Conservation (phyloP, 129 eudicot species). For the Scalesia atractyloides region DNA sequence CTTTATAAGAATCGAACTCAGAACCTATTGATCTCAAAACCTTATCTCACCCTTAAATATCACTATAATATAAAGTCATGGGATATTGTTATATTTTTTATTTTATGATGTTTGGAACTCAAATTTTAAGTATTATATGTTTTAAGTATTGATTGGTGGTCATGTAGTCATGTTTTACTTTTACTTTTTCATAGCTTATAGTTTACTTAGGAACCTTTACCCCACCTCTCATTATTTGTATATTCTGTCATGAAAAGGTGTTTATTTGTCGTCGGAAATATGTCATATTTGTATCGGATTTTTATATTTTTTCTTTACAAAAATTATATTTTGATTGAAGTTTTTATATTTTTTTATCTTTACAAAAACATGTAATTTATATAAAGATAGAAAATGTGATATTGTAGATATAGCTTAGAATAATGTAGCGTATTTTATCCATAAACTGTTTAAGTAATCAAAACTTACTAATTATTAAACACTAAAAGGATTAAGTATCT, state of each 20-base stretch:
- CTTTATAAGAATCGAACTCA: too few relatives aligned
- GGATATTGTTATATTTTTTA: neutral
- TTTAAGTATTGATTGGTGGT: neutral
- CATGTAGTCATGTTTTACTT: conserved; percentile 9
- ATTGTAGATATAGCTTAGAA: too few relatives aligned
- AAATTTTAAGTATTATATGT: neutral
- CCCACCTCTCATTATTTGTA: conserved; percentile 1
- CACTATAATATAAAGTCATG: too few relatives aligned
- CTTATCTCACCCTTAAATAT: too few relatives aligned
- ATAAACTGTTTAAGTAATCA: too few relatives aligned
- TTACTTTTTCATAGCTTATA: neutral
- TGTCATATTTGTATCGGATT: neutral
- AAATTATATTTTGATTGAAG: neutral
- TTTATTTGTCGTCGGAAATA: neutral
- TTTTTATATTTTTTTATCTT: neutral
- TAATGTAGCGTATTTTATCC: too few relatives aligned
- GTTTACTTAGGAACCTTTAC: neutral
- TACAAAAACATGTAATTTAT: neutral
- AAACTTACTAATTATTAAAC: too few relatives aligned
- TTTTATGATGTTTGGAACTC: neutral
- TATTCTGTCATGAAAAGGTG: neutral
- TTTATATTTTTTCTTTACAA: neutral
- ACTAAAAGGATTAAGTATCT: too few relatives aligned
- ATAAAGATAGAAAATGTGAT: too few relatives aligned
- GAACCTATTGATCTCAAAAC: too few relatives aligned